Evolutionary conservation across 768 basidiomycete genomes (phyloP), one percentile per base, ranked within the genome.

Genomic region (Lactarius sp.): DNA sequence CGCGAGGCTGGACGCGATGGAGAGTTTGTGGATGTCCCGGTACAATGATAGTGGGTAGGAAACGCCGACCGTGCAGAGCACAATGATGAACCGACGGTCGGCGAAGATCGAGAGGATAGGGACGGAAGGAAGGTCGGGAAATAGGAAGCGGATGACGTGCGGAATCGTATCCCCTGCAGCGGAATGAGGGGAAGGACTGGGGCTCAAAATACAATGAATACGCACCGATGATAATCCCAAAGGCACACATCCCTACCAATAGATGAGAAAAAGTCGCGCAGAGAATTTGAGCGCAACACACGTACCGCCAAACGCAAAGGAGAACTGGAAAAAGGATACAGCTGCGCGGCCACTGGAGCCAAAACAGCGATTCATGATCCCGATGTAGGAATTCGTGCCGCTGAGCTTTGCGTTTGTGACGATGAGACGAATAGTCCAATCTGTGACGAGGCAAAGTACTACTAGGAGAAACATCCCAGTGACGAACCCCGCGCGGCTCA

Each of bases 351-450:
- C 97, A 58, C 86, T 87, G 13, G 83, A 74, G 7, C 97, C 97
- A 74, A 95, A 99, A 74, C 92, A 95, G 56, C 85, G 88, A 72
- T 90, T 79, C 94, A 98, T 96, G 59, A 97, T 89, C 68, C 89
- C 94, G 62, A 95, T 94, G 71, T 98, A 98, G 2, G 92, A 92
- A 68, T 85, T 86, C 53, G 90, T 80, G 0, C 97, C 96, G 69
- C 93, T 94, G 61, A 99, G 79, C 78, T 99, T 99, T 37, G 94
- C 96, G 72, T 98, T 98, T 69, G 93, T 73, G 47, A 98, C 92
- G 59, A 99, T 96, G 36, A 99, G 84, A 18, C 94, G 87, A 60
- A 99, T 97, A 3, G 97, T 99, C 95, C 95, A 97, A 74, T 92
- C 91, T n/a, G 97, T 98, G 46, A 97, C 82, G 20, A 74, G 80